Percentiles rank a stretch among this genome's conserved stretches.
Conservation (phyloP, 2,329 filamentous ascomycete genomes). For the Alternaria sp. region DNA sequence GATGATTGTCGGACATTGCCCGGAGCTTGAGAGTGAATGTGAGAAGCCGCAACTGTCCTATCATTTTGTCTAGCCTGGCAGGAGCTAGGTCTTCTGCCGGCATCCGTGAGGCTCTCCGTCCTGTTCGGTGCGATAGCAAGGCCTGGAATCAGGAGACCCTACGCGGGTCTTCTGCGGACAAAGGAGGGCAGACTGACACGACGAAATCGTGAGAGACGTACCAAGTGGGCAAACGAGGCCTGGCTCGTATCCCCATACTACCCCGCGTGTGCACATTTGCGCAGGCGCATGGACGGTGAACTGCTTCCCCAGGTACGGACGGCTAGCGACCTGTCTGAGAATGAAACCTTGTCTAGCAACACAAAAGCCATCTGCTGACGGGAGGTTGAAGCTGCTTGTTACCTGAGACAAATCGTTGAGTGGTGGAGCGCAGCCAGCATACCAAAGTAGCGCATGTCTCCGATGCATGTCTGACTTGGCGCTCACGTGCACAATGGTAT, state of each 20-base stretch:
- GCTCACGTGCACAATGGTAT: constrained; percentile 30
- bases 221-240: constrained; percentile 3
- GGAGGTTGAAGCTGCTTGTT: constrained; percentile 29
- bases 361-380: constrained; percentile 33
- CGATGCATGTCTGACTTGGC: constrained; percentile 42
- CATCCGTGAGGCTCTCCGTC: constrained; percentile 28
- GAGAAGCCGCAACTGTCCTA: constrained; percentile 11
- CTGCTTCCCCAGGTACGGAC: constrained; percentile 27
- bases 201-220: not conserved
- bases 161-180: constrained; percentile 2
- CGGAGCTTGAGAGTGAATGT: not conserved
- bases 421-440: constrained; percentile 28
- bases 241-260: constrained; percentile 23
- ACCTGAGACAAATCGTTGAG: constrained; percentile 38
- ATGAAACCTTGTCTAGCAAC: constrained; percentile 25
- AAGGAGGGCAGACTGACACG: not conserved
- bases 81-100: constrained; percentile 18
- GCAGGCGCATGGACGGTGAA: constrained; percentile 17
- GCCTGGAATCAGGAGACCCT: constrained; percentile 1
- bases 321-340: constrained; percentile 15
- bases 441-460: constrained; percentile 38
- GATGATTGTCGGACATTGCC: not conserved
- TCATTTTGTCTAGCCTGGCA: constrained; percentile 9
- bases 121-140: not conserved
- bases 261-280: constrained; percentile 24